Evolutionary conservation across 352 stramenopile species (phyloP), one percentile per base, ranked within the genome.

Genomic region (Hyaloperonospora arabidopsidis): DNA sequence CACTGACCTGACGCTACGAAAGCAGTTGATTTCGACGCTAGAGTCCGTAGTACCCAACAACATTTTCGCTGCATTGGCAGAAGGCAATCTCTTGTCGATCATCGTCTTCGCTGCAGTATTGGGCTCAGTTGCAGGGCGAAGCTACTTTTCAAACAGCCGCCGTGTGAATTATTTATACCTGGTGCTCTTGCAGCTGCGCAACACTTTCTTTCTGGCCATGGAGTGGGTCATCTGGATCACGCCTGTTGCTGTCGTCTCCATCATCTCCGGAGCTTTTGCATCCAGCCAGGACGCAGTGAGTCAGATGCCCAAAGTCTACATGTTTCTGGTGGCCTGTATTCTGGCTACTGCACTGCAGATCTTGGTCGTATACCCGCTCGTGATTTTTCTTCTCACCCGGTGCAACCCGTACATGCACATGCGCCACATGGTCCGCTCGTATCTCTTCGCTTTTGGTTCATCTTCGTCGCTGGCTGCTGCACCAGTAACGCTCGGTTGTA

Each of bases 341-440:
- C 57, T 61, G 3, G 73, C 70, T 2, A 36, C 62, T 21, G 8
- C 59, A 8, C 21, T 79, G 7, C 76, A 89, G 45, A 60, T 80
- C 35, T n/a, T 87, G 22, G 43, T 89, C 22, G 53, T 84, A 15
- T 73, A 79, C 57, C 81, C 81, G 7, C 34, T 68, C 11, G 53
- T 91, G n/a, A 71, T 89, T 29, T 91, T 87, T 52, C 1, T 84
- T 21, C 53, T 79, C 39, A 80, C 79, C 18, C 70, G 74, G 1
- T 79, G 65, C 52, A 89, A 87, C 61, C 80, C 80, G 38, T 91
- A 84, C 67, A 32, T 40, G 5, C 73, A 88, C 73, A 87, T 89
- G 73, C 52, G 57, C 23, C 53, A 74, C 39, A 84, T 91, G 72
- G 36, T 76, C 36, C 74, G 68, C 5, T 76, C 81, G 10, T 88